phyloP scores from a whole-genome alignment of 2,329 filamentous ascomycete species.

The Sclerotinia nivalis region DNA sequence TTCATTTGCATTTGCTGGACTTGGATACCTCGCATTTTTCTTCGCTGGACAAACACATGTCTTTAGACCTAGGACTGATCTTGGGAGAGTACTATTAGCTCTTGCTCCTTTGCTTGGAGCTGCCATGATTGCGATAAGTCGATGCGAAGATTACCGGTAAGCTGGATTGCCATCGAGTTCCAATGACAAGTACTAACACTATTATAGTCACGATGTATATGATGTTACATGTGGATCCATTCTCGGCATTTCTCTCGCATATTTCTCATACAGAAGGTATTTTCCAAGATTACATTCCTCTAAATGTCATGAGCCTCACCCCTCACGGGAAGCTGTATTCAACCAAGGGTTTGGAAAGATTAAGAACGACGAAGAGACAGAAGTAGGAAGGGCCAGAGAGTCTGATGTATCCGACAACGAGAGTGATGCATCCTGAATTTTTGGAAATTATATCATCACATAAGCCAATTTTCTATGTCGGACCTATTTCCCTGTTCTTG shows the following conservation, averaged over 20 bases:
- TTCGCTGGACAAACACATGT: constrained; percentile 66
- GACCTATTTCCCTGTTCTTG: not conserved
- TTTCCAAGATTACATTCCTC: constrained; percentile 57
- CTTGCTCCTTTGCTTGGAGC: constrained; percentile 62
- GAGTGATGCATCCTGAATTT: constrained; percentile 3
- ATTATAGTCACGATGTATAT: constrained; percentile 61
- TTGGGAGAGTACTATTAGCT: constrained; percentile 58
- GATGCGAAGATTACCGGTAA: constrained; percentile 65
- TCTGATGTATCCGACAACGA: constrained; percentile 22
- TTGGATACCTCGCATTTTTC: constrained; percentile 73
- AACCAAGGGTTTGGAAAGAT: constrained; percentile 40
- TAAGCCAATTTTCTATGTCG: not conserved
- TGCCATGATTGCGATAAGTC: constrained; percentile 66
- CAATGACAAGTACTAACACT: constrained; percentile 15
- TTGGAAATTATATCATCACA: not conserved
- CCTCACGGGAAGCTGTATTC: constrained; percentile 40
- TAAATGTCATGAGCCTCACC: constrained; percentile 59
- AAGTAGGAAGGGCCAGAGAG: constrained; percentile 27
- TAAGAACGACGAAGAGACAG: constrained; percentile 39
- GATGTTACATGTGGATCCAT: constrained; percentile 64
- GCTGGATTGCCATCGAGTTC: not conserved
- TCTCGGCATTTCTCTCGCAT: constrained; percentile 60
- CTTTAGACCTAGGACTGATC: constrained; percentile 49
- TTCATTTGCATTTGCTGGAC: constrained; percentile 75
- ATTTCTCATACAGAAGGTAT: constrained; percentile 67